Evolutionary conservation across 2,329 filamentous ascomycete genomes (phyloP).

Genomic region (Sclerotinia glacialis): DNA sequence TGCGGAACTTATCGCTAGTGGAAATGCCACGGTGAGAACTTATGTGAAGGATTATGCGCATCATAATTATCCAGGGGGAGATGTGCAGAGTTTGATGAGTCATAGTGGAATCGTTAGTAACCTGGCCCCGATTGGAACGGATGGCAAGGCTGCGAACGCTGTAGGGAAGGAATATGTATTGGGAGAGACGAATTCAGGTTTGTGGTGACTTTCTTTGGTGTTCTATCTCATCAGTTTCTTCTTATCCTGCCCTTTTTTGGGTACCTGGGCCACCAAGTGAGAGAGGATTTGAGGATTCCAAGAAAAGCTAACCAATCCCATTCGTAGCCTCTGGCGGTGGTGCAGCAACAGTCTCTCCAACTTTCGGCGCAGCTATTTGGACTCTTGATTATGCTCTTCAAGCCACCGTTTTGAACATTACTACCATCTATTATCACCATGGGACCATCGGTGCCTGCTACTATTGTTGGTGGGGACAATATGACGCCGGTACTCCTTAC

Average conservation of each 20-base stretch:
- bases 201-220: constrained; percentile 37
- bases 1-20: constrained; percentile 33
- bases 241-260: background rate
- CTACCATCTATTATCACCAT: constrained; percentile 36
- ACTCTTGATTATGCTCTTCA: constrained; percentile 35
- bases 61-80: constrained; percentile 44
- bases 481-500: constrained; percentile 34
- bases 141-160: constrained; percentile 30
- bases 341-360: constrained; percentile 31
- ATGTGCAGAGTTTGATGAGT: constrained; percentile 33
- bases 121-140: constrained; percentile 27
- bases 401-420: constrained; percentile 29
- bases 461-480: constrained; percentile 38
- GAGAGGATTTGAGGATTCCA: background rate
- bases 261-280: background rate
- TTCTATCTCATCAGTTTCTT: background rate
- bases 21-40: constrained; percentile 28
- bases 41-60: constrained; percentile 36
- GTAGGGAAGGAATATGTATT: constrained; percentile 36
- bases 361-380: constrained; percentile 37
- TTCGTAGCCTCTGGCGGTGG: constrained; percentile 32
- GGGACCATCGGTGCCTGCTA: constrained; percentile 38
- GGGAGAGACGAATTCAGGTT: constrained; percentile 40
- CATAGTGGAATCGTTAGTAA: constrained; percentile 34
- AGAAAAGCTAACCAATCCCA: background rate